phyloP scores from a whole-genome alignment of 2,329 filamentous ascomycete genomes.

The Nemania diffusa region DNA sequence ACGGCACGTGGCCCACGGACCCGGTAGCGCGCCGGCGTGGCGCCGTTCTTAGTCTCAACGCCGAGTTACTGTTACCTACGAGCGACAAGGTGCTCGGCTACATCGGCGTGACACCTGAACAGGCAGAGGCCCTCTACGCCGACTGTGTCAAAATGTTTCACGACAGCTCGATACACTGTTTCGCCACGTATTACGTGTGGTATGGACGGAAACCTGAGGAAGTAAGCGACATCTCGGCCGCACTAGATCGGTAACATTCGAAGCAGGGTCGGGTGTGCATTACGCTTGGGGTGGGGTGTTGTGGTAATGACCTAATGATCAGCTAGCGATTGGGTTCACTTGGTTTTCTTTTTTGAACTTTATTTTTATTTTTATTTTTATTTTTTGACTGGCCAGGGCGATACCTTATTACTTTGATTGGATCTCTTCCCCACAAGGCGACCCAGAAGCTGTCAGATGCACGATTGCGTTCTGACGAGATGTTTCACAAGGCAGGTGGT shows the following conservation, averaged over 20 bases:
- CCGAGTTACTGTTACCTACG: slow-evolving; percentile 35
- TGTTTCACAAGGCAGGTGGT: not conserved
- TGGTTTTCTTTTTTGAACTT: too few species aligned
- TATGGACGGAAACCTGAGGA: slow-evolving; percentile 37
- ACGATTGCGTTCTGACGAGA: not conserved
- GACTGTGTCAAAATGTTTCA: slow-evolving; percentile 34
- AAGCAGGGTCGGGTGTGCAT: not conserved
- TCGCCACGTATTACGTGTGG: slow-evolving; percentile 39
- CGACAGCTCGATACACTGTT: slow-evolving; percentile 34
- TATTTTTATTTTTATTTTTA: slow-evolving; percentile 3
- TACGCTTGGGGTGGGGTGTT: not conserved
- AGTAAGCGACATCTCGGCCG: not conserved
- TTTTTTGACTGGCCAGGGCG: slow-evolving; percentile 1
- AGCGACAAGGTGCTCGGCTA: slow-evolving; percentile 30
- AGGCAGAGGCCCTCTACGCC: slow-evolving; percentile 33
- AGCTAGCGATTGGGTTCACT: slow-evolving; percentile 16
- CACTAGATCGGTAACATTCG: slow-evolving; percentile 6
- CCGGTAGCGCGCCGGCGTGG: slow-evolving; percentile 58
- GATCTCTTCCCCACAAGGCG: not conserved
- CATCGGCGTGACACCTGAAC: slow-evolving; percentile 32
- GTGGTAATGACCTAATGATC: slow-evolving; percentile 31
- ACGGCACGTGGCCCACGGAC: slow-evolving; percentile 61
- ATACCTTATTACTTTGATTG: not conserved
- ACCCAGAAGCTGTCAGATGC: not conserved
- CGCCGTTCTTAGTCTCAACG: slow-evolving; percentile 44